Base-by-base conservation (phyloP, 2,329 filamentous ascomycete species). In the Phialocephala subalpina region DNA sequence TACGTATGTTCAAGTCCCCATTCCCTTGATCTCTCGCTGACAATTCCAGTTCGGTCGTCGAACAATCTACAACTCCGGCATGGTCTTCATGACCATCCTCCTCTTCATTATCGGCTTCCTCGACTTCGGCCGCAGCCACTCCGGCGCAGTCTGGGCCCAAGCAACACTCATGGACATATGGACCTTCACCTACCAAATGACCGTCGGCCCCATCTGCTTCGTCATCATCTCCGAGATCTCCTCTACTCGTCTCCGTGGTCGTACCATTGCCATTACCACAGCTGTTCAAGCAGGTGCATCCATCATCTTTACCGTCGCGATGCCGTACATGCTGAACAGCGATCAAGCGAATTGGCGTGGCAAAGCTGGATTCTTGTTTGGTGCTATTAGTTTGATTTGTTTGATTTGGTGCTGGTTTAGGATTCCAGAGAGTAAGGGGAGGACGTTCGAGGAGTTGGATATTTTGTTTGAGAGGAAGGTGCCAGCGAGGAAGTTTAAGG, bases 41-140 rank as follows among this genome's bases (percentile, higher is more conserved):
- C 81, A 2, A 7, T 80, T 14, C 82, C 80, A 77, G 80, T 85
- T 87, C 63, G 87, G 87, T 73, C 84, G 87, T 60, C 86, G 87
- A 58, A 83, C 83, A 55, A 88, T 90, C 76, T 90, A 89, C 75
- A 80, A 89, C 64, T 88, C 84, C 78, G 87, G 87, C 67, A 84
- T 85, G 27, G 74, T 79, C 22, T 81, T 84, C 78, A 88, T 88
- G 77, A 80, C 80, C 56, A 71, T 75, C 45, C 81, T 90, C 70
- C 79, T 90, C 70, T 70, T 84, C 65, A 78, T 82, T 20, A 84
- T 82, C 57, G 81, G 81, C 64, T 74, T 81, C 38, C 70, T 76
- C 6, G 72, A 71, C 42, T 67, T 67, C 63, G 68, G 62, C 33
- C 68, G 57, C 57, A 65, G 25, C 42, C 65, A 69, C n/a, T 66